A percentile compares a stretch with the other conserved stretches of the same genome.
phyloP scores from a whole-genome alignment of 1,284 basidiomycete species.

The Trichosporon sp. region DNA sequence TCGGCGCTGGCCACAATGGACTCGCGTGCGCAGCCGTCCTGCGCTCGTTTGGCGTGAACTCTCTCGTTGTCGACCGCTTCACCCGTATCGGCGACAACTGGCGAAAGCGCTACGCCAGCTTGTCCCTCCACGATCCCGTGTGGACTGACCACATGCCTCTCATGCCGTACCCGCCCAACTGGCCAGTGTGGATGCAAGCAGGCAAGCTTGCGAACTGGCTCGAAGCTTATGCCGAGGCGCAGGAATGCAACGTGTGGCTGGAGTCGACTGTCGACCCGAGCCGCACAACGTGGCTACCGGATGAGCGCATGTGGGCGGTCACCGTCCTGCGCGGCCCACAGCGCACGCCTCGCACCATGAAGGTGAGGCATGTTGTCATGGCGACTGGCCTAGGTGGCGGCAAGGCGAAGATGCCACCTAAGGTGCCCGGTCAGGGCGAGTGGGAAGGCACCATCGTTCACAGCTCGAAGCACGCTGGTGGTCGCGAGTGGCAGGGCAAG shows the following conservation, averaged over 20 bases:
- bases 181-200: slow-evolving; percentile 36
- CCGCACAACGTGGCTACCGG: slow-evolving; percentile 51
- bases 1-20: slow-evolving; percentile 64
- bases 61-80: slow-evolving; percentile 56
- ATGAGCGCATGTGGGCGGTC: slow-evolving; percentile 57
- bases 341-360: slow-evolving; percentile 48
- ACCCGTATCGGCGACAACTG: slow-evolving; percentile 58
- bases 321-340: slow-evolving; percentile 47
- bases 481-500: slow-evolving; percentile 55
- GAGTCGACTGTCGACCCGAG: slow-evolving; percentile 51
- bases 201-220: slow-evolving; percentile 63
- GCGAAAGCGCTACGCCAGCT: slow-evolving; percentile 54
- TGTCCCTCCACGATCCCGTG: slow-evolving; percentile 62
- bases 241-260: slow-evolving; percentile 65
- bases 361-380: slow-evolving; percentile 52
- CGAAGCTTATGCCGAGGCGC: slow-evolving; percentile 59
- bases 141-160: slow-evolving; percentile 42
- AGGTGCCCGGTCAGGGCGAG: slow-evolving; percentile 49
- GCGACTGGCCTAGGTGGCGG: slow-evolving; percentile 59
- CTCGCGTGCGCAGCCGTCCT: slow-evolving; percentile 58
- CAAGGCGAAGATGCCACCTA: slow-evolving; percentile 52
- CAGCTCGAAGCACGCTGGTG: slow-evolving; percentile 54
- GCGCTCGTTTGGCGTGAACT: slow-evolving; percentile 54
- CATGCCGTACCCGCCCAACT: slow-evolving; percentile 33
- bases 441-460: slow-evolving; percentile 58